phyloP scores from a whole-genome alignment of 176 grass and related monocot genomes.

The Aegilops bicornis region DNA sequence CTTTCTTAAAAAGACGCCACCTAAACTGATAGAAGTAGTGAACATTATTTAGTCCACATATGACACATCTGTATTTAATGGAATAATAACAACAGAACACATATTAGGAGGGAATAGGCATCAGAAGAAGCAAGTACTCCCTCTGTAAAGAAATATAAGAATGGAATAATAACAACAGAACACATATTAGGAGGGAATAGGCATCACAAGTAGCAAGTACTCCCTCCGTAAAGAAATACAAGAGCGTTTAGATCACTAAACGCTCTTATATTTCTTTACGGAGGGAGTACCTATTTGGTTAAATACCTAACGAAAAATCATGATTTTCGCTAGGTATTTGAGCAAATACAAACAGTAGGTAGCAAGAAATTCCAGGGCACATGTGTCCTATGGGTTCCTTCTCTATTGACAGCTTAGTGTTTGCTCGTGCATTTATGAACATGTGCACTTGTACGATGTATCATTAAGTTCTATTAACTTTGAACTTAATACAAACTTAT shows the following conservation, averaged over 20 bases:
- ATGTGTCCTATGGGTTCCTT: not conserved
- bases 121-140: not conserved
- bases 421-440: not conserved
- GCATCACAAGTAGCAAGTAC: conserved; percentile 8
- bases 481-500: not conserved
- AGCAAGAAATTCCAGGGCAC: not conserved
- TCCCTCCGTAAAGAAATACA: too few species aligned
- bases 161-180: conserved; percentile 22
- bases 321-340: too few species aligned
- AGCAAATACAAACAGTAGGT: too few species aligned
- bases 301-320: too few species aligned
- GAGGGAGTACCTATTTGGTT: too few species aligned
- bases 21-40: conserved; percentile 83
- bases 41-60: conserved; percentile 48
- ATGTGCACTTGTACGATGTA: not conserved
- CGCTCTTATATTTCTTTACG: too few species aligned
- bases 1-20: conserved; percentile 96
- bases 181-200: not conserved
- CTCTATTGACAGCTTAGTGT: not conserved
- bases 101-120: not conserved
- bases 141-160: too few species aligned
- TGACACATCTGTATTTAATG: conserved; percentile 8
- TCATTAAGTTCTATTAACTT: conserved; percentile 13
- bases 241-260: too few species aligned
- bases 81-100: conserved; percentile 15